Conservation (phyloP, 768 basidiomycete genomes). For the Tricholoma matsutake region DNA sequence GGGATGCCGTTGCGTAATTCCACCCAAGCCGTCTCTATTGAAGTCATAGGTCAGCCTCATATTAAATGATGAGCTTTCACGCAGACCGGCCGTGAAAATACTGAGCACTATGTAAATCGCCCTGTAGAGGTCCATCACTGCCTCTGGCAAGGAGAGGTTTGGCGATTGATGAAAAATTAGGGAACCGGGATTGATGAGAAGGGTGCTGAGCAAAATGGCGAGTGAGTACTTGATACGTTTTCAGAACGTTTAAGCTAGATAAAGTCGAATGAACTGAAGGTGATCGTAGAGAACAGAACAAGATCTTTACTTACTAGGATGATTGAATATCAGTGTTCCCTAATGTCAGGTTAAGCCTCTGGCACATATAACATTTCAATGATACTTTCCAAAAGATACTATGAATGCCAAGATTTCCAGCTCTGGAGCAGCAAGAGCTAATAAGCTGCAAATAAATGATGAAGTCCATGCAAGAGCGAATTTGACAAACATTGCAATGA, state of each 20-base stretch:
- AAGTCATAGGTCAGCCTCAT: not conserved
- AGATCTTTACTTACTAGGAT: constrained; percentile 47
- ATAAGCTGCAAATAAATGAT: constrained; percentile 41
- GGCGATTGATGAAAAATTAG: constrained; percentile 47
- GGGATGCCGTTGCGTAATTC: constrained; percentile 60
- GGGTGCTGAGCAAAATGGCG: constrained; percentile 57
- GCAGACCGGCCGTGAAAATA: constrained; percentile 82
- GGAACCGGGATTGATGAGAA: constrained; percentile 51
- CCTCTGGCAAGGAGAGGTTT: constrained; percentile 70
- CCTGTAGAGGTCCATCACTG: constrained; percentile 61
- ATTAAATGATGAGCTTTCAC: not conserved
- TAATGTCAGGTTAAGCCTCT: constrained; percentile 21
- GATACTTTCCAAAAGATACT: constrained; percentile 64
- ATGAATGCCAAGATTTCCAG: constrained; percentile 75
- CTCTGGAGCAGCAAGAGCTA: constrained; percentile 82
- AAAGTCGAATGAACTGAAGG: not conserved
- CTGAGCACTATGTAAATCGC: constrained; percentile 69
- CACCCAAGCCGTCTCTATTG: constrained; percentile 65
- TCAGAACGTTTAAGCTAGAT: constrained; percentile 67
- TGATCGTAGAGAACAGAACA: not conserved
- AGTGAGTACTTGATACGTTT: constrained; percentile 67
- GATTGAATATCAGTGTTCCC: constrained; percentile 70
- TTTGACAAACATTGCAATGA: constrained; percentile 63
- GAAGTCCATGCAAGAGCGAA: not conserved
- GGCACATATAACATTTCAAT: not conserved